Conservation (phyloP, 2,329 filamentous ascomycete genomes). For the Fusarium miscanthi region DNA sequence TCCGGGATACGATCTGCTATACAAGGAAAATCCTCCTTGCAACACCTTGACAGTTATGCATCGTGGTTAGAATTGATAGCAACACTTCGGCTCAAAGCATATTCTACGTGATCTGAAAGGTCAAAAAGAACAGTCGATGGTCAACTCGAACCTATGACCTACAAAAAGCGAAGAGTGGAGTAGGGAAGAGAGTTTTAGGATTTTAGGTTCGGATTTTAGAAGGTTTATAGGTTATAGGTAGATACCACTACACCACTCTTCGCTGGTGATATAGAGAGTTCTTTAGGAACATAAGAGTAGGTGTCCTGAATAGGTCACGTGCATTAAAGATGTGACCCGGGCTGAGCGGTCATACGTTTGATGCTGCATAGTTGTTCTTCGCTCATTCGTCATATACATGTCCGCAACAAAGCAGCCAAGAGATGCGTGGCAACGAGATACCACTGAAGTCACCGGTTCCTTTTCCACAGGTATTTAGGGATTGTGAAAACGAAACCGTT, state of each 20-base stretch:
- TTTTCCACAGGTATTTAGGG: accelerated
- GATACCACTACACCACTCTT: neutral
- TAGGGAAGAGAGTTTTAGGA: neutral
- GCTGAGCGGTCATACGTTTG: no score
- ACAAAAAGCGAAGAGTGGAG: neutral
- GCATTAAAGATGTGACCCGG: neutral
- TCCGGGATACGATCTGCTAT: accelerated
- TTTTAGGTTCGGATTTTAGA: neutral
- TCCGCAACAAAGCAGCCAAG: neutral
- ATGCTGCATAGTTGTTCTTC: neutral
- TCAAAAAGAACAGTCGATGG: neutral
- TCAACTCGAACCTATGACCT: neutral
- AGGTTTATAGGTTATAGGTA: neutral
- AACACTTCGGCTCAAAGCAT: neutral
- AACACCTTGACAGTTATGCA: no score
- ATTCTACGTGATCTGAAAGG: no score
- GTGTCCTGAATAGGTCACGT: accelerated
- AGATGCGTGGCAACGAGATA: no score
- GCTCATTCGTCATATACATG: neutral
- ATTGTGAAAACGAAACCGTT: neutral
- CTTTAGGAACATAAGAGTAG: neutral
- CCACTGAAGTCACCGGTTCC: accelerated
- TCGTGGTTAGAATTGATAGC: neutral
- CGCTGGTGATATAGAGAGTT: neutral
- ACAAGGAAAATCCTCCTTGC: neutral